phyloP scores from a whole-genome alignment of 305 asterid genomes.

The Fraxinus velutina region DNA sequence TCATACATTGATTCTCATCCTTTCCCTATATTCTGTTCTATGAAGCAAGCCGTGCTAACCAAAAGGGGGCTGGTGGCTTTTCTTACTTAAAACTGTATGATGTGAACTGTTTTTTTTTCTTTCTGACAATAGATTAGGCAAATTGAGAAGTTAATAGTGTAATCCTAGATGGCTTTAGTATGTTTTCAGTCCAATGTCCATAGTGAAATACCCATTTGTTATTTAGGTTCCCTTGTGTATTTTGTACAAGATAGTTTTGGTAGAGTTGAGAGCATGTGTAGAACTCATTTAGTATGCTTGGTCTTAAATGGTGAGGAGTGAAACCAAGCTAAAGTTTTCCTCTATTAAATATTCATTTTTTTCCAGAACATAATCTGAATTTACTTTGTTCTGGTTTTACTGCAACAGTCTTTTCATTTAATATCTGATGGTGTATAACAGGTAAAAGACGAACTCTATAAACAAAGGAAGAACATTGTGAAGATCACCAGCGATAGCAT shows the following conservation, averaged over 20 bases:
- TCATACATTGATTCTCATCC: neutral
- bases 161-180: neutral
- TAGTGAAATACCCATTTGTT: neutral
- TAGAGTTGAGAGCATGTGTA: neutral
- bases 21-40: neutral
- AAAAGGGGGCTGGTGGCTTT: neutral
- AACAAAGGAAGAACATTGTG: constrained; percentile 60
- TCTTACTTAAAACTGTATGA: neutral
- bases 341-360: neutral
- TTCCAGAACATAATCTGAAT: neutral
- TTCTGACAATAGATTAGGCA: neutral
- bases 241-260: neutral
- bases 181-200: neutral
- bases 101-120: neutral
- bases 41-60: neutral
- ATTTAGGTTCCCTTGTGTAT: neutral
- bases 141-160: constrained; percentile 1
- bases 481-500: constrained; percentile 75
- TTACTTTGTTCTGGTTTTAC: constrained; percentile 1
- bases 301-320: neutral
- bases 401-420: neutral
- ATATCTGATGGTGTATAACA: constrained; percentile 32
- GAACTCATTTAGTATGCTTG: neutral
- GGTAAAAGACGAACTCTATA: constrained; percentile 80
- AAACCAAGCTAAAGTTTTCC: neutral